Base-by-base conservation (phyloP, 495 filamentous ascomycete species). In the Lepraria neglecta region DNA sequence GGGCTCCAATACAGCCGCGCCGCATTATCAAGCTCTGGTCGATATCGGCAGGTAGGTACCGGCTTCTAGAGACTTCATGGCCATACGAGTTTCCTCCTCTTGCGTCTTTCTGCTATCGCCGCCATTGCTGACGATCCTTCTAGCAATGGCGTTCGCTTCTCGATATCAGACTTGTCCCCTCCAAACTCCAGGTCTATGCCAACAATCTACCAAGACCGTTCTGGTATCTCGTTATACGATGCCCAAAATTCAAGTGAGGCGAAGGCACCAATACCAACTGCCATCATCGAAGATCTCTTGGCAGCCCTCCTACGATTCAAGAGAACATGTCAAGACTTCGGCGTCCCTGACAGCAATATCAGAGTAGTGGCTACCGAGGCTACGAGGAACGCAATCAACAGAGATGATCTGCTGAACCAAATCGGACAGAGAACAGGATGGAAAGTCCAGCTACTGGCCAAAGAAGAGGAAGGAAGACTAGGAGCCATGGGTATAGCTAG, bases 61-160 rank as follows among this genome's bases (percentile, higher is more conserved):
- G 51, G 17, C 6, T 54, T 11, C 31, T 21, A 33, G 11, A 21
- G 31, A 21, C n/a, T 4, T 15, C 11, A 7, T 19, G 30, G n/a
- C 17, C 19, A 38, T 9, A 54, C 17, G 27, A 31, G 48, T 24
- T n/a, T 24, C 48, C 11, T n/a, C n/a, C 44, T 46, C 17, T n/a
- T 46, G 15, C 35, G 35, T 12, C 35, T 38, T 12, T 38, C 9
- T 10, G 12, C 35, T 38, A 21, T 35, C 4, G 12, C 3, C 50
- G 19, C n/a, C 21, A 62, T 31, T 30, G 28, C 51, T 56, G 42
- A 65, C 42, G 52, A 14, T 45, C 21, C 21, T 4, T 45, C 31
- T 38, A 95, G 92, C 76, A 97, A 97, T 80, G 92, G 91, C 62
- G 92, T 97, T 65, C 91, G 92, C 48, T 95, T 95, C 76, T 92